Evolutionary conservation across 2,329 filamentous ascomycete genomes (phyloP), one percentile per base, ranked within the genome.

Genomic region (Neonectria hederae): DNA sequence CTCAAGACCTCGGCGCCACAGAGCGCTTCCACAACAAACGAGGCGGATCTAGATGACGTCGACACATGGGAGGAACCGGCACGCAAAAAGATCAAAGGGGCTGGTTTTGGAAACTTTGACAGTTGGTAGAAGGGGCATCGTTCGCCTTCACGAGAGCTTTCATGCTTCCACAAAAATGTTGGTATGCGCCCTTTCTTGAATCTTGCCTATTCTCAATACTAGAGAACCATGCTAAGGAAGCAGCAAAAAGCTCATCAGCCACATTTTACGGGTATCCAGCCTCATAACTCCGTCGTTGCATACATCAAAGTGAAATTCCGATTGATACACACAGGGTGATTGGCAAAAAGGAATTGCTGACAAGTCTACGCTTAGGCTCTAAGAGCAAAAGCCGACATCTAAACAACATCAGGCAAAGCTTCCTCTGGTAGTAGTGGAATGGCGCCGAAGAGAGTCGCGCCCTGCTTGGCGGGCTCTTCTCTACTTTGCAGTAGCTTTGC

Each of bases 101-200:
- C 89, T 13, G 94, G 93, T 0, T 99, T 98, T 83, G 94, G 95
- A 2, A 97, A 97, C 79, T 99, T 99, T 78, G 94, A 97, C 79
- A 87, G 83, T 40, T 99, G 96, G 95, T 97, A 82, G 81, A 61
- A 57, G 19, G 30, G 28, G 53, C 11, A 22, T 40, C 24, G 9
- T 32, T 24, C 55, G 22, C 48, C 35, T 45, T 52, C 43, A n/a
- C 51, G 21, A 51, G 28, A 49, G 46, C 7, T n/a, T 64, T 53
- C 38, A 11, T 10, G 22, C 13, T 13, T 32, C 19, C 45, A 11
- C 62, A 62, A 35, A 61, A 35, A 61, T 52, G 60, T 67, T 57
- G 55, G 68, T 69, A 69, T 63, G 63, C 64, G 59, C 52, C 62
- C 58, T 65, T 48, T 54, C 52, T 45, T 60, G 56, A 53, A 61